Evolutionary conservation across 106 monocot genomes (phyloP).

Genomic region (Dendrobium officinale): DNA sequence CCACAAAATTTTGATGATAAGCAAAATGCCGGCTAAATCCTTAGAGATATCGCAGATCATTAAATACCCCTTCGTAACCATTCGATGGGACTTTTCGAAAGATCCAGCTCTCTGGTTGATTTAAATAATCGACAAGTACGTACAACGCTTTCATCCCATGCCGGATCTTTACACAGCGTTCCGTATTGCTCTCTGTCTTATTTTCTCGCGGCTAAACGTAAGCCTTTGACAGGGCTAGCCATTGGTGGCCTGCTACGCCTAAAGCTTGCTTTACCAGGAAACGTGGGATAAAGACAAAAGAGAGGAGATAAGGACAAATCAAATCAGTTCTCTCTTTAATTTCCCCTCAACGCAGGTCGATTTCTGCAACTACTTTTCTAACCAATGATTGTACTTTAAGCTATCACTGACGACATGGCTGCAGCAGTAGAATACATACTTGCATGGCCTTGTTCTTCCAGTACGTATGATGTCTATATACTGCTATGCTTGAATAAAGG

Average conservation of each 20-base stretch:
- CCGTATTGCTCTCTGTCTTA: not conserved
- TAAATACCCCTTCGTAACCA: not conserved
- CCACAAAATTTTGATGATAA: too few species aligned
- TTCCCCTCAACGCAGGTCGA: not conserved
- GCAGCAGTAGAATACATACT: not conserved
- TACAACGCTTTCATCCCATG: not conserved
- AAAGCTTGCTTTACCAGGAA: not conserved
- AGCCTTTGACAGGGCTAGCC: not conserved
- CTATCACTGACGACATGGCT: too few species aligned
- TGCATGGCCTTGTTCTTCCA: not conserved
- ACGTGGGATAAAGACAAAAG: not conserved
- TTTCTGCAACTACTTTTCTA: not conserved
- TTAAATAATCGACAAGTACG: not conserved
- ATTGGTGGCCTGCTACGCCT: not conserved
- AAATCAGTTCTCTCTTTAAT: not conserved
- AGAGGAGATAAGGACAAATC: not conserved
- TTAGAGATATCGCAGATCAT: too few species aligned
- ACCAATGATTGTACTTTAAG: not conserved
- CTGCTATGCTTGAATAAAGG: not conserved
- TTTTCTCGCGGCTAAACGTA: not conserved
- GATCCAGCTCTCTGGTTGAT: not conserved
- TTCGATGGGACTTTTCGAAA: not conserved
- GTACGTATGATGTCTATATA: not conserved
- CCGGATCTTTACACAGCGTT: not conserved
- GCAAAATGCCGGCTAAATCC: too few species aligned